phyloP scores from a whole-genome alignment of 2,329 filamentous ascomycete species.

The Trichoderma sp. region DNA sequence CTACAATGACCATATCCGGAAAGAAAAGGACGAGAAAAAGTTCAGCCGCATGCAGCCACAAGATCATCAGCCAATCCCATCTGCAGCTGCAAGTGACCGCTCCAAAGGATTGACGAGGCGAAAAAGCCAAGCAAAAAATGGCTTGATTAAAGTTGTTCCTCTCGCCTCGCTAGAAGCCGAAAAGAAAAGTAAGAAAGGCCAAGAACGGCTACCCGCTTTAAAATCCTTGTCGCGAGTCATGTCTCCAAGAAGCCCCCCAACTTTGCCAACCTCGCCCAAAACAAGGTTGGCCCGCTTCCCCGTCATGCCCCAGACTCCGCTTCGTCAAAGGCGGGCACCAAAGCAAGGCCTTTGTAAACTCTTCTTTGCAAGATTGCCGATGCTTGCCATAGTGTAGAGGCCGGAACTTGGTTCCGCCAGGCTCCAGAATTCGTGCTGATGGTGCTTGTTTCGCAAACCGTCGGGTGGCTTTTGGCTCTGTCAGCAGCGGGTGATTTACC shows the following conservation, averaged over 20 bases:
- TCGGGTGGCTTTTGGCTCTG: neutral
- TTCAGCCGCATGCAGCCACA: neutral
- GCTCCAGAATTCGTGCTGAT: neutral
- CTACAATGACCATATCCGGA: neutral
- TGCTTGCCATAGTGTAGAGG: neutral
- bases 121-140: conserved; percentile 12
- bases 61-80: neutral
- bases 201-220: neutral
- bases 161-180: conserved; percentile 16
- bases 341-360: neutral
- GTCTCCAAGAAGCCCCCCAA: neutral
- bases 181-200: neutral
- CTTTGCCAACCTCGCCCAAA: neutral
- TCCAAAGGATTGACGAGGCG: neutral
- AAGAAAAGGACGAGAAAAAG: neutral
- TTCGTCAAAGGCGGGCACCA: neutral
- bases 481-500: conserved; percentile 1
- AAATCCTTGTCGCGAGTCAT: conserved; percentile 13
- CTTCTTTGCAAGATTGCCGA: conserved; percentile 10
- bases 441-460: neutral
- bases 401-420: conserved; percentile 6
- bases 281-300: conserved; percentile 10
- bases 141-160: conserved; percentile 20
- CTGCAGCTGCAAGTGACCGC: neutral
- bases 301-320: conserved; percentile 20